These are phyloP conservation scores for Talaromyces pinophilus DNA, from an alignment of 2,329 filamentous ascomycete species.

Conservation along the genomic window DNA sequence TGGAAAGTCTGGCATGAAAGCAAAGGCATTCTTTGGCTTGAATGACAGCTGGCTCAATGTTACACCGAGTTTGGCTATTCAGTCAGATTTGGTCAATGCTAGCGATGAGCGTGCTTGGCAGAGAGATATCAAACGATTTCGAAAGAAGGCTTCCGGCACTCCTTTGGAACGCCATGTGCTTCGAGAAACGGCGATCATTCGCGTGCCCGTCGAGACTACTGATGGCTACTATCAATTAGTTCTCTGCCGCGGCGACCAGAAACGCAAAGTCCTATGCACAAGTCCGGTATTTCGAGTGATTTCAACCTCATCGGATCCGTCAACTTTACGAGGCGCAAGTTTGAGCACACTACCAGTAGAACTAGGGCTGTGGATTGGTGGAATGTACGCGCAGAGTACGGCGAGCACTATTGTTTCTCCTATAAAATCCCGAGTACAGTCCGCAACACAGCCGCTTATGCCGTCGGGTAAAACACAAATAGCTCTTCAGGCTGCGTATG, in stretches of 20 bases:
- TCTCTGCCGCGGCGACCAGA: constrained; percentile 58
- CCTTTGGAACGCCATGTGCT: constrained; percentile 54
- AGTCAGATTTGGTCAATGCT: constrained; percentile 53
- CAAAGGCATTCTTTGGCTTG: constrained; percentile 63
- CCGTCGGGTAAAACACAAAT: constrained; percentile 35
- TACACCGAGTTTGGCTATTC: constrained; percentile 57
- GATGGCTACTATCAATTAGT: constrained; percentile 72
- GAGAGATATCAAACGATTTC: constrained; percentile 65
- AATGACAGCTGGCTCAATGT: constrained; percentile 67
- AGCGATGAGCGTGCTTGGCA: constrained; percentile 67
- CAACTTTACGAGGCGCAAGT: constrained; percentile 65
- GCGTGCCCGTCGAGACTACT: constrained; percentile 62
- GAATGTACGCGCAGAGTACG: constrained; percentile 46
- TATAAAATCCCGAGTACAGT: constrained; percentile 31
- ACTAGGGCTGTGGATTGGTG: constrained; percentile 53
- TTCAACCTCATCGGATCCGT: constrained; percentile 63
- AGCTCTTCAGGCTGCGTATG: constrained; percentile 38
- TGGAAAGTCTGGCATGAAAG: constrained; percentile 67
- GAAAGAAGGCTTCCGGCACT: constrained; percentile 54
- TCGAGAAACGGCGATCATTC: constrained; percentile 64
- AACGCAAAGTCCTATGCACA: constrained; percentile 59
- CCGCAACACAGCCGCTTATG: constrained; percentile 31
- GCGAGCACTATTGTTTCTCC: constrained; percentile 31
- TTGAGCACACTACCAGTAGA: constrained; percentile 66
- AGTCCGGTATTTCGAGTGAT: constrained; percentile 70